Conservation (phyloP, 768 basidiomycete genomes). For the Russula sp. region DNA sequence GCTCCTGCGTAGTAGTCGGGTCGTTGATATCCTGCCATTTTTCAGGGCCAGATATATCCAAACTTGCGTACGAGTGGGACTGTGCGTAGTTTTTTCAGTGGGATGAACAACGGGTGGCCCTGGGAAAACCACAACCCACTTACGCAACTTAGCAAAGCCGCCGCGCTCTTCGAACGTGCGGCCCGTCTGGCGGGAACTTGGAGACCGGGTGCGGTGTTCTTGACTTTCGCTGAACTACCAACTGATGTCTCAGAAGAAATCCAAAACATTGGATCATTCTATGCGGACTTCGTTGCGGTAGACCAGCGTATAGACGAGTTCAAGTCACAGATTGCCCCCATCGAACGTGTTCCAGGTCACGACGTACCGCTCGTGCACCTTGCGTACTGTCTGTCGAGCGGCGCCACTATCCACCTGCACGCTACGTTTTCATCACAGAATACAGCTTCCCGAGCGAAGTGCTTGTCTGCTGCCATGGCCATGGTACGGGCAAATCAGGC, state of each 20-base stretch:
- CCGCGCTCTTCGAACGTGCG: constrained; percentile 54
- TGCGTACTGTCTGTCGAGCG: constrained; percentile 27
- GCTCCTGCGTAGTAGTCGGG: neutral
- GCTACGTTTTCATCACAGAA: constrained; percentile 24
- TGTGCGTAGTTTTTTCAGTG: constrained; percentile 44
- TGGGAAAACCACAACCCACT: constrained; percentile 35
- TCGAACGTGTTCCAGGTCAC: constrained; percentile 22
- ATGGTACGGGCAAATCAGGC: constrained; percentile 17
- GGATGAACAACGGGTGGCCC: constrained; percentile 30
- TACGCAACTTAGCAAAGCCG: constrained; percentile 47
- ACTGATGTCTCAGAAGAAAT: constrained; percentile 2
- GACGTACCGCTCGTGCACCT: constrained; percentile 25
- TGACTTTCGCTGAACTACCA: neutral
- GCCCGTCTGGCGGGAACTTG: constrained; percentile 43
- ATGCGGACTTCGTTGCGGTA: constrained; percentile 26
- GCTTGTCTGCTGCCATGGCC: constrained; percentile 19
- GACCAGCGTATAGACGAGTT: constrained; percentile 31
- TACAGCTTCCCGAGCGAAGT: constrained; percentile 20
- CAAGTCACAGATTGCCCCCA: constrained; percentile 24
- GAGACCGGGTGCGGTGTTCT: constrained; percentile 28
- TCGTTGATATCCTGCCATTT: constrained; percentile 32
- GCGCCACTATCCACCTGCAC: constrained; percentile 31
- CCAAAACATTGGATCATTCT: constrained; percentile 22
- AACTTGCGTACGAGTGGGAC: constrained; percentile 44
- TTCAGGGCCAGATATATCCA: constrained; percentile 41